phyloP scores from a whole-genome alignment of 768 basidiomycete species.

The Russula ochroleuca region DNA sequence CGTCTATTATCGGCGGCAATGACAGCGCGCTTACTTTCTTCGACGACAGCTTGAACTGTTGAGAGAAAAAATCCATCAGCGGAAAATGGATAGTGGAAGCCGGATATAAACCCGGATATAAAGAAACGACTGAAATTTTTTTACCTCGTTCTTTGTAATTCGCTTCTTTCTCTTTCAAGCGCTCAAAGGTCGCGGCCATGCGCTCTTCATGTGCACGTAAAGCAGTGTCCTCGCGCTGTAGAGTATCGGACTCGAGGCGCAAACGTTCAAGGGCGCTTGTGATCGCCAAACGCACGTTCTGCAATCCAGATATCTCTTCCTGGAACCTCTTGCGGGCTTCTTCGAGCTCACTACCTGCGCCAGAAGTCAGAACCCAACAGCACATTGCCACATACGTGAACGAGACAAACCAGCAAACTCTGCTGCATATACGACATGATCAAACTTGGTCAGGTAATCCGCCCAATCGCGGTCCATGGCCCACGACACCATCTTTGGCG shows the following conservation, averaged over 20 bases:
- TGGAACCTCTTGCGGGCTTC: constrained; percentile 52
- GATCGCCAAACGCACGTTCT: constrained; percentile 53
- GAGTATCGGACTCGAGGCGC: constrained; percentile 39
- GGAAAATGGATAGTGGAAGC: not conserved
- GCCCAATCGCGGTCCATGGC: constrained; percentile 63
- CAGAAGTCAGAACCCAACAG: not conserved
- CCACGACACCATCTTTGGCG: constrained; percentile 69
- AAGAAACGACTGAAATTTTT: constrained; percentile 4
- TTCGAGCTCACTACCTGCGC: constrained; percentile 56
- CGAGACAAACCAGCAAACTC: constrained; percentile 39
- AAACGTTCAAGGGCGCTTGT: constrained; percentile 39
- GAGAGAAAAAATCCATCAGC: not conserved
- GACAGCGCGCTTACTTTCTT: constrained; percentile 45
- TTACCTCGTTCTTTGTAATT: constrained; percentile 43
- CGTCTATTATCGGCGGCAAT: constrained; percentile 45
- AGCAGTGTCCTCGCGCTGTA: constrained; percentile 41
- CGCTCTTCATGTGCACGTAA: constrained; percentile 42
- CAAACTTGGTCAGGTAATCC: constrained; percentile 50
- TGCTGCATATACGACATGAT: constrained; percentile 39
- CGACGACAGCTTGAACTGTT: constrained; percentile 41
- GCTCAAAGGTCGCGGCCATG: constrained; percentile 38
- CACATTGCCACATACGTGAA: not conserved
- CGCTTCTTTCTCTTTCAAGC: constrained; percentile 40
- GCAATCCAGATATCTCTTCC: constrained; percentile 59
- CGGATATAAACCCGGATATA: not conserved